Evolutionary conservation across 2,329 filamentous ascomycete species (phyloP), one percentile per base, ranked within the genome.

Genomic region (Botrytis deweyae): DNA sequence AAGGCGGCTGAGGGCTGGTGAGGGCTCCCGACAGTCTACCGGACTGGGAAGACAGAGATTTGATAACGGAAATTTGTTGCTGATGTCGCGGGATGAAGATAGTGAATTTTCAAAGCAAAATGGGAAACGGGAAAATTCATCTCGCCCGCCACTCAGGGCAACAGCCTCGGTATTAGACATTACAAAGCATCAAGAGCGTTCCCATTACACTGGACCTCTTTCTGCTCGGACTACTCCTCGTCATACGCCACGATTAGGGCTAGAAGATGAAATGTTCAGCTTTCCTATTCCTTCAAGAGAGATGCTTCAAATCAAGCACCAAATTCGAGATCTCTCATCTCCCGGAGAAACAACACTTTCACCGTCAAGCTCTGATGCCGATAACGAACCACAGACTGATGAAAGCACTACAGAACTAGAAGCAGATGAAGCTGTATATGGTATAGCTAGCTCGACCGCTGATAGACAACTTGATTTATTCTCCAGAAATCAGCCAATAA

Each of bases 351-450:
- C 80, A 6, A 75, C 75, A 6, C 74, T 75, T 25, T 80, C 79
- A 2, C 77, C 74, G 12, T 76, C 73, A 16, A 76, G 73, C 38
- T 80, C 79, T 29, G 79, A 81, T 46, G 79, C 76, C 38, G 78
- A 81, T 52, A 71, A 79, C 29, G 79, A 81, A 73, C 79, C 79
- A 9, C 78, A 77, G 58, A 80, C 79, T 9, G 79, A 81, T 72
- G 79, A 78, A 46, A 80, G 78, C 38, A 79, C 73, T 70, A 76
- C 78, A 2, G 80, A 81, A 64, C 71, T 66, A 5, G 77, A 79
- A 18, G 22, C 65, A 4, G 58, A 6, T 66, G 55, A 20, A 73
- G 74, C 29, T 59, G 40, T 40, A 33, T 42, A 69, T 33, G 49
- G 18, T n/a, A 64, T 66, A 25, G 67, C 61, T 29, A 67, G 36